Evolutionary conservation across 2,329 filamentous ascomycete genomes (phyloP).

Genomic region (Curvularia eragrostidis): DNA sequence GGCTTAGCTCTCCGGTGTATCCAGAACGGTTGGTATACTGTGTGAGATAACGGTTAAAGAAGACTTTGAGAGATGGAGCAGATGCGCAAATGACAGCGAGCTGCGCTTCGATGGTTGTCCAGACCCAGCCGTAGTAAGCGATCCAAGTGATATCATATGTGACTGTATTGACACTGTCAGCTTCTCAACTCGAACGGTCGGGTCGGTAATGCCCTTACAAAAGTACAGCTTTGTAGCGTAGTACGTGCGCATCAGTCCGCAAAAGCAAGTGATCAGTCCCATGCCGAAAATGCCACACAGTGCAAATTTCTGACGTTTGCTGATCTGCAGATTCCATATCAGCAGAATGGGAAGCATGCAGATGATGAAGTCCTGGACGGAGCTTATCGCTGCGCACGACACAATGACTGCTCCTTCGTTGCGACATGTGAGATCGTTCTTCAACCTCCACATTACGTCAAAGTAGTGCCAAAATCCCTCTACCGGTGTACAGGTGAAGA

Average conservation of each 20-base stretch:
- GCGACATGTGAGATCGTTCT: constrained; percentile 45
- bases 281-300: constrained; percentile 55
- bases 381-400: constrained; percentile 49
- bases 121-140: constrained; percentile 50
- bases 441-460: constrained; percentile 40
- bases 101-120: constrained; percentile 52
- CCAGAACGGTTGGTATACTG: constrained; percentile 18
- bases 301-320: constrained; percentile 53
- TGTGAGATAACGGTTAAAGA: constrained; percentile 52
- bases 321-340: constrained; percentile 54
- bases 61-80: constrained; percentile 53
- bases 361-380: constrained; percentile 51
- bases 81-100: constrained; percentile 54
- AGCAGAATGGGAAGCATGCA: constrained; percentile 53
- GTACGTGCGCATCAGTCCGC: constrained; percentile 49
- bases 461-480: constrained; percentile 52
- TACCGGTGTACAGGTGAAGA: constrained; percentile 50
- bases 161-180: constrained; percentile 14
- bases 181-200: neutral
- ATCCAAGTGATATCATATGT: constrained; percentile 53
- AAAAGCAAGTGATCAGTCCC: constrained; percentile 51
- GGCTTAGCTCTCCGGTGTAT: constrained; percentile 15
- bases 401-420: constrained; percentile 51
- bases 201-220: constrained; percentile 17
- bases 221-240: constrained; percentile 45